A percentile compares a stretch with the other conserved stretches of the same genome.
phyloP scores from a whole-genome alignment of 306 rosid genomes.

The Ochetophila trinervis region DNA sequence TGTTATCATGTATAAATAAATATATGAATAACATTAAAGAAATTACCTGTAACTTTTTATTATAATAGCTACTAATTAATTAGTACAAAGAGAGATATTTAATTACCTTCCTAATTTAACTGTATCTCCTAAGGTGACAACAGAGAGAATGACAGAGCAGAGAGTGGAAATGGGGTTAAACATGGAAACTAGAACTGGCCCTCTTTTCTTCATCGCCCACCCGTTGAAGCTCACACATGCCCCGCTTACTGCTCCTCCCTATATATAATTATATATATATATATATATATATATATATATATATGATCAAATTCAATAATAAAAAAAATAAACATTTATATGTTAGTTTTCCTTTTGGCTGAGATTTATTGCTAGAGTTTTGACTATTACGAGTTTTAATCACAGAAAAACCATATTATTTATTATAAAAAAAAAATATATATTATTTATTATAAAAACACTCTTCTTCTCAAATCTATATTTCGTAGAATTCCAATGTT shows the following conservation, averaged over 20 bases:
- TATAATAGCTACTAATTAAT: not conserved
- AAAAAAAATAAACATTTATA: too few relatives aligned
- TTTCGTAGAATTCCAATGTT: too few relatives aligned
- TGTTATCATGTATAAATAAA: not conserved
- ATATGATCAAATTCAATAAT: too few relatives aligned
- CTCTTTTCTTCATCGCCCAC: constrained; percentile 92
- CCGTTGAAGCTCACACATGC: constrained; percentile 61
- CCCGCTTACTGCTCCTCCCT: constrained; percentile 78
- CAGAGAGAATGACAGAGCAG: constrained; percentile 62
- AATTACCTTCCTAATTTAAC: constrained; percentile 63
- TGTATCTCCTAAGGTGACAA: constrained; percentile 43
- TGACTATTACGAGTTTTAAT: too few relatives aligned
- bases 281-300: too few relatives aligned
- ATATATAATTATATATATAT: too few relatives aligned
- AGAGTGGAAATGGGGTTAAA: constrained; percentile 78
- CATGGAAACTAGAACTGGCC: constrained; percentile 80
- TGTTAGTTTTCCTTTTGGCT: too few relatives aligned
- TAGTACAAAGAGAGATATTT: not conserved
- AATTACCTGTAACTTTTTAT: not conserved
- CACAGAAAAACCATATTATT: too few relatives aligned
- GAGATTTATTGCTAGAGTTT: too few relatives aligned
- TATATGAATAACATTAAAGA: not conserved
- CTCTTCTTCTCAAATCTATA: too few relatives aligned
- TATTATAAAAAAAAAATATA: too few relatives aligned
- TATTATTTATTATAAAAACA: too few relatives aligned